Conservation (phyloP, 176 grass and related monocot species). For the Oryza rufipogon region DNA sequence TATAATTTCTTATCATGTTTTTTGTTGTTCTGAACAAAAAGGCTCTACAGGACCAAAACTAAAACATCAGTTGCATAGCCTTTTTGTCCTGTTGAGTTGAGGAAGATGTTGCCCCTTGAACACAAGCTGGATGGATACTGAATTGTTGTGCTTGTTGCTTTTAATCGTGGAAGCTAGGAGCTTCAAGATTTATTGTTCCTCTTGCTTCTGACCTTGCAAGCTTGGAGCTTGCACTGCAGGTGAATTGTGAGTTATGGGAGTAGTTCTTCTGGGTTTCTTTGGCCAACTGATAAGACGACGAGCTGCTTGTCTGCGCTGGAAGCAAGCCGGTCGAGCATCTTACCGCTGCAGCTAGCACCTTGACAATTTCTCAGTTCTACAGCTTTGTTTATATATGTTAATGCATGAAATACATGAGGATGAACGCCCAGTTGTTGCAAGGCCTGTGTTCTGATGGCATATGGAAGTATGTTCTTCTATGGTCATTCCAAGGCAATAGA, state of each 20-base stretch:
- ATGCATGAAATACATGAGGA: slow-evolving; percentile 28
- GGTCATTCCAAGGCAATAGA: slow-evolving; percentile 47
- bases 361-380: slow-evolving; percentile 9
- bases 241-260: slow-evolving; percentile 54
- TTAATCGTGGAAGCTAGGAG: slow-evolving; percentile 24
- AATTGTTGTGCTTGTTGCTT: slow-evolving; percentile 20
- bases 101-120: slow-evolving; percentile 59
- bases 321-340: slow-evolving; percentile 75
- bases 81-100: neutral
- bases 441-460: slow-evolving; percentile 59
- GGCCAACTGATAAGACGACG: slow-evolving; percentile 65
- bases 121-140: slow-evolving; percentile 12
- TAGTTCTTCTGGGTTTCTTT: slow-evolving; percentile 54
- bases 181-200: slow-evolving; percentile 1
- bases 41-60: slow-evolving; percentile 12
- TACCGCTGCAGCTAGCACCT: slow-evolving; percentile 66
- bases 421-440: slow-evolving; percentile 39
- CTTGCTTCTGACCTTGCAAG: slow-evolving; percentile 35
- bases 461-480: slow-evolving; percentile 77
- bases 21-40: slow-evolving; percentile 3
- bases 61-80: neutral
- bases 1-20: slow-evolving; percentile 1
- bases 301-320: slow-evolving; percentile 67
- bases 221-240: neutral
- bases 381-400: slow-evolving; percentile 23